Percentiles rank a stretch among this genome's conserved stretches.
These are phyloP conservation scores for Mentha longifolia DNA, from an alignment of 257 asterid genomes.

Conservation along the genomic window DNA sequence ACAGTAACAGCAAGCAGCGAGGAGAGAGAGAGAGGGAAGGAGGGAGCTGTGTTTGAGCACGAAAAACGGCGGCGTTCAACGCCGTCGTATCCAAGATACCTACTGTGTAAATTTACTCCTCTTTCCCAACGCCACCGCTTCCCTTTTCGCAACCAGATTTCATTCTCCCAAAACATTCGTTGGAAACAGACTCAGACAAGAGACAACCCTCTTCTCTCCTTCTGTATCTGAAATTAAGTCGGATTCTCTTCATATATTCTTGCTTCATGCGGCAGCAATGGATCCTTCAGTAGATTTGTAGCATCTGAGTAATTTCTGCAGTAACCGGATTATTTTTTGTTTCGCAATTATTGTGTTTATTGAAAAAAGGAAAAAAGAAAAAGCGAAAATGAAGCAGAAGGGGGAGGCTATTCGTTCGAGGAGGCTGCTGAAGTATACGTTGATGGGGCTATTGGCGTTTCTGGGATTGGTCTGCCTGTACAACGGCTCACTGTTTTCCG, in stretches of 20 bases:
- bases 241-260: slow-evolving; percentile 13
- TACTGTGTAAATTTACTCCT: slow-evolving; percentile 9
- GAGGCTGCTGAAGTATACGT: slow-evolving; percentile 54
- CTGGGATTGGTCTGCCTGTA: slow-evolving; percentile 74
- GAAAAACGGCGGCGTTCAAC: slow-evolving; percentile 45
- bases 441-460: slow-evolving; percentile 53
- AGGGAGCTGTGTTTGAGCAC: slow-evolving; percentile 27
- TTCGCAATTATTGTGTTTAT: neutral
- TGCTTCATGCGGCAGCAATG: slow-evolving; percentile 52
- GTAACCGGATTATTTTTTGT: neutral
- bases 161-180: slow-evolving; percentile 20
- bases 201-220: neutral
- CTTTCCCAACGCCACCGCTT: slow-evolving; percentile 20
- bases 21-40: neutral
- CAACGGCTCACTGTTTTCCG: slow-evolving; percentile 55
- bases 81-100: slow-evolving; percentile 35
- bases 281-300: slow-evolving; percentile 51
- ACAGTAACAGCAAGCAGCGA: neutral
- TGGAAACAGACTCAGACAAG: neutral
- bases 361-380: too few relatives aligned
- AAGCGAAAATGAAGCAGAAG: slow-evolving; percentile 51
- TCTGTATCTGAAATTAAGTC: slow-evolving; percentile 3
- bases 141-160: slow-evolving; percentile 26
- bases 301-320: slow-evolving; percentile 23
- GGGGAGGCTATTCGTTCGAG: slow-evolving; percentile 40